A percentile compares a stretch with the other conserved stretches of the same genome.
phyloP scores from a whole-genome alignment of 345 rosid species.

The Populus tremula region DNA sequence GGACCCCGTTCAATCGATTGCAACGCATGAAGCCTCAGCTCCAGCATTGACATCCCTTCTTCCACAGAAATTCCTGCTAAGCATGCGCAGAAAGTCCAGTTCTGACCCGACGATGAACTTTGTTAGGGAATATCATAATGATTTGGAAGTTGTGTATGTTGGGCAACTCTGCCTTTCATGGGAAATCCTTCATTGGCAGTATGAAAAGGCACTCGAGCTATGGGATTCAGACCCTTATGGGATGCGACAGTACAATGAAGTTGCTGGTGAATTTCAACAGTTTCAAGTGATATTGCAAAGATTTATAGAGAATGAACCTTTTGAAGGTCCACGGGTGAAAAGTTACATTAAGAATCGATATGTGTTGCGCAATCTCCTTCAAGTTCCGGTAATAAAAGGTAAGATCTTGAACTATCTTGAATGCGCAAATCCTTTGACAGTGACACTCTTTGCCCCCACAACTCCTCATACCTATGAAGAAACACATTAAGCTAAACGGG shows the following conservation, averaged over 20 bases:
- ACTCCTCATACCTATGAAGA: not conserved
- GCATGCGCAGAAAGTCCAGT: conserved; percentile 46
- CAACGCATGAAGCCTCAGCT: conserved; percentile 36
- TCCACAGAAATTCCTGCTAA: conserved; percentile 40
- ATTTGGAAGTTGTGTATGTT: conserved; percentile 79
- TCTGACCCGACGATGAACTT: conserved; percentile 58
- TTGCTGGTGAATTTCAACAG: conserved; percentile 87
- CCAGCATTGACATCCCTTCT: conserved; percentile 45
- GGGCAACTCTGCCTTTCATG: conserved; percentile 96
- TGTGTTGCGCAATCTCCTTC: conserved; percentile 72
- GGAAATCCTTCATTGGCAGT: conserved; percentile 98
- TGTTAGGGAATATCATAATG: conserved; percentile 57
- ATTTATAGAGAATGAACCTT: conserved; percentile 78
- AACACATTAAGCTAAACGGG: conserved; percentile 1
- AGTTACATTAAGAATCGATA: conserved; percentile 71
- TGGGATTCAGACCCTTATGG: conserved; percentile 69
- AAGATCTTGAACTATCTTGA: not conserved
- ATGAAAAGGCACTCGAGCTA: conserved; percentile 63
- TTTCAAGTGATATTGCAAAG: conserved; percentile 85
- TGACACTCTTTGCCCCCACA: not conserved
- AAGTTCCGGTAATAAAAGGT: conserved; percentile 91
- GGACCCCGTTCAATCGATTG: conserved; percentile 50
- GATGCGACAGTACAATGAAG: conserved; percentile 61
- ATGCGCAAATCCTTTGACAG: not conserved
- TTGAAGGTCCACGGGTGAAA: conserved; percentile 76